Evolutionary conservation across 768 basidiomycete genomes (phyloP).

Genomic region (Mrakia blollopis): DNA sequence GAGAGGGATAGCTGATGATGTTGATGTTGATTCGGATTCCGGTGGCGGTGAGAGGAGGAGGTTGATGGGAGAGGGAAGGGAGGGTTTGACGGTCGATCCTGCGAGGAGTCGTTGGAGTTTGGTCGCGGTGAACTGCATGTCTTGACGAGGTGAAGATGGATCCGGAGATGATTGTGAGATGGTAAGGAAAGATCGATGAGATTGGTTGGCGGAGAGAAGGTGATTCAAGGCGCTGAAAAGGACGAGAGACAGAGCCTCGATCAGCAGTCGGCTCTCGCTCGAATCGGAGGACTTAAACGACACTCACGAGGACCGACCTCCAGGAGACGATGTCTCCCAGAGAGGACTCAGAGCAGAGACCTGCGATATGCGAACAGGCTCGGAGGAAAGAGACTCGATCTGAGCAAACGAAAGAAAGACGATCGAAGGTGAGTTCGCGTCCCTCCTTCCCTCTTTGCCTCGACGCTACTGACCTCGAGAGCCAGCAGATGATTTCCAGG

Average conservation of each 20-base stretch:
- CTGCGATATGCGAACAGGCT: slow-evolving; percentile 52
- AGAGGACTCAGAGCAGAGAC: slow-evolving; percentile 62
- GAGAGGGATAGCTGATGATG: background rate
- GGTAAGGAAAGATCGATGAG: background rate
- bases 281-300: background rate
- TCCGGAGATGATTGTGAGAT: background rate
- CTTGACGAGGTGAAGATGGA: background rate
- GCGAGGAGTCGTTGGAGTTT: slow-evolving; percentile 26
- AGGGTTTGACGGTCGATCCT: slow-evolving; percentile 5
- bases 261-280: background rate
- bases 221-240: background rate
- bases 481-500: slow-evolving; percentile 11
- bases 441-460: background rate
- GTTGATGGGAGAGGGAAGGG: slow-evolving; percentile 9
- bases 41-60: background rate
- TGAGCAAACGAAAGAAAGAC: background rate
- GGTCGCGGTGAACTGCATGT: slow-evolving; percentile 26
- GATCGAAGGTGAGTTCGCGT: background rate
- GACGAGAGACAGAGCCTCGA: background rate
- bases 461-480: slow-evolving; percentile 8
- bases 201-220: background rate
- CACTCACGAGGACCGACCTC: slow-evolving; percentile 34
- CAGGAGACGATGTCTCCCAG: slow-evolving; percentile 57
- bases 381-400: slow-evolving; percentile 12
- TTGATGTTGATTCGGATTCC: background rate